phyloP scores from a whole-genome alignment of 2,329 filamentous ascomycete species.

The Coleophoma cylindrospora region DNA sequence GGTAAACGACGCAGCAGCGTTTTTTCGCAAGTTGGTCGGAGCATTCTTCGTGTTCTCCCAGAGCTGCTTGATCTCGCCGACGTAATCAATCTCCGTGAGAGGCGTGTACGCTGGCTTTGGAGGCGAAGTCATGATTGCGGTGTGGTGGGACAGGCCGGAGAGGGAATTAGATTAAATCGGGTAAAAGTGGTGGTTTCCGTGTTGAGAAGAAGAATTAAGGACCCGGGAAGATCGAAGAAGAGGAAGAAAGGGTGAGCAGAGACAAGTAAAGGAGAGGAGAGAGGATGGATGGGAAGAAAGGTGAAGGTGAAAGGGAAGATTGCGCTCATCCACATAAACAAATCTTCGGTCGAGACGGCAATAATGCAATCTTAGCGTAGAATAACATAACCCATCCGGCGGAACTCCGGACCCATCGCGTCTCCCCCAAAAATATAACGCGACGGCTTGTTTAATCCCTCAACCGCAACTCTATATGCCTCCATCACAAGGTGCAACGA shows the following conservation, averaged over 20 bases:
- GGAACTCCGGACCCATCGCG: conserved; percentile 10
- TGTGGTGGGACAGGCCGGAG: too few relatives aligned
- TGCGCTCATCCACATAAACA: conserved; percentile 1
- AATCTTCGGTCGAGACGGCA: conserved; percentile 2
- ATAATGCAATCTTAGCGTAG: background rate
- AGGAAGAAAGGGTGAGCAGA: background rate
- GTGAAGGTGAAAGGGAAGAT: too few relatives aligned
- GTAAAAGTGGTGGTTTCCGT: background rate
- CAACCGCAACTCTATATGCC: background rate
- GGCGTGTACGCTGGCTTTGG: background rate
- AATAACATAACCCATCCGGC: background rate
- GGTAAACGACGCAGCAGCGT: conserved; percentile 43
- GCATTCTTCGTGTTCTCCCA: conserved; percentile 4
- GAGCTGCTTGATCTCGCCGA: background rate
- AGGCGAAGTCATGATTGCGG: background rate
- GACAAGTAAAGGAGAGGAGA: background rate
- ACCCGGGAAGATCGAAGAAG: background rate
- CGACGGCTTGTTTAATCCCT: background rate
- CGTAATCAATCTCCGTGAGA: background rate
- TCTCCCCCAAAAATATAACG: conserved; percentile 4
- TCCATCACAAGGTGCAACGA: background rate
- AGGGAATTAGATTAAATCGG: too few relatives aligned
- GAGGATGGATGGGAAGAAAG: background rate
- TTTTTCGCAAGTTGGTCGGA: conserved; percentile 33
- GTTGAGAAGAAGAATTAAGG: background rate